These are phyloP conservation scores for Termitomyces sp. DNA, from an alignment of 768 basidiomycete genomes.

Conservation along the genomic window DNA sequence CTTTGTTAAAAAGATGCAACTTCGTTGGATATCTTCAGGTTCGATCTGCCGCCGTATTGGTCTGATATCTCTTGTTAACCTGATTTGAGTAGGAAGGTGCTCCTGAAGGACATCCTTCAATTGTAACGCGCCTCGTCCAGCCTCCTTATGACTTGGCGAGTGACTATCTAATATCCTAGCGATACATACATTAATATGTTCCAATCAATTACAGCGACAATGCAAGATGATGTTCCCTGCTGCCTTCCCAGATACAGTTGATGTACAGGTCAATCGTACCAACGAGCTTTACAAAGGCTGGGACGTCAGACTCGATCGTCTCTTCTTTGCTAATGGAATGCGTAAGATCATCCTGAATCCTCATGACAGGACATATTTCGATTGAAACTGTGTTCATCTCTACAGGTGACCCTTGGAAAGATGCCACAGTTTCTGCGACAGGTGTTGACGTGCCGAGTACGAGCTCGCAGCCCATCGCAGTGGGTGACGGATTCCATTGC, in stretches of 20 bases:
- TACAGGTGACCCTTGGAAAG: constrained; percentile 68
- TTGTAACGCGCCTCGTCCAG: constrained; percentile 53
- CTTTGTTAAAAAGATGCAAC: constrained; percentile 44
- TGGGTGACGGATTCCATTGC: constrained; percentile 63
- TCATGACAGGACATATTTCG: neutral
- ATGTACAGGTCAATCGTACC: constrained; percentile 35
- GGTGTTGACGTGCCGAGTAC: constrained; percentile 40
- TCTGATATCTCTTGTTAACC: neutral
- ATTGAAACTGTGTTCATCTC: neutral
- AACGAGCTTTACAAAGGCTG: constrained; percentile 55
- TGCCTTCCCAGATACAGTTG: constrained; percentile 42
- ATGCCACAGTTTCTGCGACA: constrained; percentile 59
- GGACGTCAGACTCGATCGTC: constrained; percentile 46
- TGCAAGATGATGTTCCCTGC: constrained; percentile 62
- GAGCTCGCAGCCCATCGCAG: constrained; percentile 45
- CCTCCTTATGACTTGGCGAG: constrained; percentile 49
- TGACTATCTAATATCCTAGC: neutral
- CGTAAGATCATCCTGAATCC: constrained; percentile 34
- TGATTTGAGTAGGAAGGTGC: constrained; percentile 31
- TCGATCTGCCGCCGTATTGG: neutral
- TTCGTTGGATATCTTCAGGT: constrained; percentile 60
- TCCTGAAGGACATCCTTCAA: constrained; percentile 28
- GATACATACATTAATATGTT: neutral
- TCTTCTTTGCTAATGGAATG: constrained; percentile 67
- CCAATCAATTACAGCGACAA: constrained; percentile 40